Percentiles rank a stretch among this genome's conserved stretches.
These are phyloP conservation scores for Colletotrichum cordylinicola DNA, from an alignment of 2,329 filamentous ascomycete species.

Conservation along the genomic window DNA sequence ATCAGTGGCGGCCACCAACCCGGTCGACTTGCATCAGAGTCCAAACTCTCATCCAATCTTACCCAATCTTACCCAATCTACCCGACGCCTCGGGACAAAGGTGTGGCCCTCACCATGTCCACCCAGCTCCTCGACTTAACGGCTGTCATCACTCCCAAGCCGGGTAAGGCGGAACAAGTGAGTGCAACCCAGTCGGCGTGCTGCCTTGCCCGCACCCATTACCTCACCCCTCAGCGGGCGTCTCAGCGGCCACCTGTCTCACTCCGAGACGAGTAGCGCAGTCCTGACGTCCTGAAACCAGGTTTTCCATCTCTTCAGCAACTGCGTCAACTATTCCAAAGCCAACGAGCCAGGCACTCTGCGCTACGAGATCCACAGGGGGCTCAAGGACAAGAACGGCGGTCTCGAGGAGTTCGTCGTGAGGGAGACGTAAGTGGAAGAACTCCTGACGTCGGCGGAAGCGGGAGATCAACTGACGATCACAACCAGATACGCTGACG, in stretches of 20 bases:
- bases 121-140: conserved; percentile 27
- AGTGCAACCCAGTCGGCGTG: not conserved
- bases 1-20: conserved; percentile 9
- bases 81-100: not conserved
- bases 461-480: not conserved
- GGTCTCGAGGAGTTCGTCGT: conserved; percentile 29
- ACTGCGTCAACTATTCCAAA: conserved; percentile 27
- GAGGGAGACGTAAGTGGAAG: conserved; percentile 28
- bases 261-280: not conserved
- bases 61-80: not conserved
- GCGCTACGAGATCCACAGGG: conserved; percentile 30
- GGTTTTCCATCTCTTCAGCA: conserved; percentile 28
- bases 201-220: not conserved
- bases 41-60: no score
- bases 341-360: conserved; percentile 28
- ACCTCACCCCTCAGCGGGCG: not conserved
- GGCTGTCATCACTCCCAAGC: conserved; percentile 31
- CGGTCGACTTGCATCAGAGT: not conserved
- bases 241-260: not conserved
- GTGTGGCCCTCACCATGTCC: not conserved
- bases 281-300: conserved; percentile 8
- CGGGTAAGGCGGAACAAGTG: conserved; percentile 28
- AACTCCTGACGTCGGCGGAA: not conserved
- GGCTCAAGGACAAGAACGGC: conserved; percentile 25
- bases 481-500: conserved; percentile 26